phyloP scores from a whole-genome alignment of 2,329 filamentous ascomycete genomes.

The Tolypocladium ovalisporum region DNA sequence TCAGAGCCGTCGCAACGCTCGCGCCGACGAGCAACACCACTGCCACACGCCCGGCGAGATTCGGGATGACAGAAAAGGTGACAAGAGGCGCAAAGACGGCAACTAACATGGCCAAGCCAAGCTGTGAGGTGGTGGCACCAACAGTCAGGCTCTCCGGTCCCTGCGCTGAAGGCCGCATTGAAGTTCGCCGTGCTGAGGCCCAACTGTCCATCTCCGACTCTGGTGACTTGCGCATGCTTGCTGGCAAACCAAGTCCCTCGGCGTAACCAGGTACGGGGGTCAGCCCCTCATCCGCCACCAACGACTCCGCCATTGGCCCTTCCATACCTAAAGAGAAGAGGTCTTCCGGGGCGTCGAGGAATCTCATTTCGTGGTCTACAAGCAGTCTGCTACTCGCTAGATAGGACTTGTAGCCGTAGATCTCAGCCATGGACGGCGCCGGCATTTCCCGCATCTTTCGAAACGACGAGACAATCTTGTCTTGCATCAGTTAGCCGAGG shows the following conservation, averaged over 20 bases:
- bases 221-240: not conserved
- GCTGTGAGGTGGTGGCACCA: not conserved
- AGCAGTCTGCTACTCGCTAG: conserved; percentile 44
- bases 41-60: conserved; percentile 45
- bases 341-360: conserved; percentile 45
- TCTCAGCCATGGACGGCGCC: conserved; percentile 37
- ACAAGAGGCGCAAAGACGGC: conserved; percentile 44
- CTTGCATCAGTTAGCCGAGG: conserved; percentile 20
- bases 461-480: conserved; percentile 50
- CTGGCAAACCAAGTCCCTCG: conserved; percentile 3
- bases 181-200: not conserved
- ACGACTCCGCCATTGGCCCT: conserved; percentile 2
- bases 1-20: conserved; percentile 24
- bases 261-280: conserved; percentile 12
- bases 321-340: conserved; percentile 30
- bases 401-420: conserved; percentile 37
- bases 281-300: conserved; percentile 8
- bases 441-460: conserved; percentile 37
- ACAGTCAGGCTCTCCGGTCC: not conserved
- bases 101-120: conserved; percentile 11
- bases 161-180: not conserved
- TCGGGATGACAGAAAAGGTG: conserved; percentile 45
- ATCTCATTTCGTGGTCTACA: conserved; percentile 46
- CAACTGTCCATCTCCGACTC: not conserved
- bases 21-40: conserved; percentile 42